Conservation (phyloP, 192 early-diverging fungal genomes). For the Obelidium mucronatum region DNA sequence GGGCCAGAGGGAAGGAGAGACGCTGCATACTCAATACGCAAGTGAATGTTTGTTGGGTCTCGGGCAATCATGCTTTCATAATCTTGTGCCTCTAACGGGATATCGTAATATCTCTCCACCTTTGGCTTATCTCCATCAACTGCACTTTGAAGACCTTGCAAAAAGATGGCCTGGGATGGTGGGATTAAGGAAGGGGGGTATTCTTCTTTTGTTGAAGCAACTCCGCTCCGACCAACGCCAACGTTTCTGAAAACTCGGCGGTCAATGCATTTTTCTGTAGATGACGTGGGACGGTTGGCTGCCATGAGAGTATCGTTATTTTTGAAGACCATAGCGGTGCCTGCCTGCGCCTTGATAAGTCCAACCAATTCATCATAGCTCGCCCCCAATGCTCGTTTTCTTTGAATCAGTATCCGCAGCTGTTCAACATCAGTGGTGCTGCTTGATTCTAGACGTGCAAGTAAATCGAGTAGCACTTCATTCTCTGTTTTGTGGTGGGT, state of each 20-base stretch:
- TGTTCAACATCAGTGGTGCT: neutral
- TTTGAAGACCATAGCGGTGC: slow-evolving; percentile 14
- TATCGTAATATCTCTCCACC: neutral
- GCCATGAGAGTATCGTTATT: neutral
- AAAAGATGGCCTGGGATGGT: neutral
- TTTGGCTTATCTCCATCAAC: neutral
- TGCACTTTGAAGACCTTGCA: neutral
- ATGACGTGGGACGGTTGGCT: no score
- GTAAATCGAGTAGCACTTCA: slow-evolving; percentile 26
- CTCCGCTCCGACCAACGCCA: neutral
- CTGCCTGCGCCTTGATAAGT: neutral
- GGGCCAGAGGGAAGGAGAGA: slow-evolving; percentile 2
- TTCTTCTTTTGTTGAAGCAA: neutral
- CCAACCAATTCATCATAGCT: slow-evolving; percentile 14
- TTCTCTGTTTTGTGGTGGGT: neutral
- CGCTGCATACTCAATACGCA: slow-evolving; percentile 5
- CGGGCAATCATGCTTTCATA: slow-evolving; percentile 13
- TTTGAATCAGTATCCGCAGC: slow-evolving; percentile 7
- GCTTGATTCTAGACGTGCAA: slow-evolving; percentile 9
- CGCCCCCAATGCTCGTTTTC: slow-evolving; percentile 7
- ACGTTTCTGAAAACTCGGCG: neutral
- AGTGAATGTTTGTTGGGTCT: slow-evolving; percentile 5
- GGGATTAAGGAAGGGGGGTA: neutral
- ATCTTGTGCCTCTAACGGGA: neutral
- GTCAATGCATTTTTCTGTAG: neutral